A percentile compares a stretch with the other conserved stretches of the same genome.
These are phyloP conservation scores for Penicillium tannophilum DNA, from an alignment of 495 filamentous ascomycete genomes.

Conservation along the genomic window DNA sequence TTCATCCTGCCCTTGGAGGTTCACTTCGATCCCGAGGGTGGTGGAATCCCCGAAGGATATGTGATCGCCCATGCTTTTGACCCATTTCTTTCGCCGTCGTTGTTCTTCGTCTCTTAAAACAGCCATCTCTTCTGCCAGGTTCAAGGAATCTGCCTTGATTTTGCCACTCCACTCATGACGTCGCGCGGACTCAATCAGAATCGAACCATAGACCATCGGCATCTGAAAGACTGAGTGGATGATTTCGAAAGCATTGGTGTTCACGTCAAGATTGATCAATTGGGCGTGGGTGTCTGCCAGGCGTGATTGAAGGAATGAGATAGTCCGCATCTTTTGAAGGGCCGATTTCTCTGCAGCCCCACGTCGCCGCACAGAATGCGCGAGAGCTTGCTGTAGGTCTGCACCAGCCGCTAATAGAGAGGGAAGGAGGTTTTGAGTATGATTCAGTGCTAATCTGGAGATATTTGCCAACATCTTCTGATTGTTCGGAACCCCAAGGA, in stretches of 20 bases:
- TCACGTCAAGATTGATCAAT: conserved; percentile 69
- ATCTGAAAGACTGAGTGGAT: conserved; percentile 75
- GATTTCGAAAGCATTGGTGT: conserved; percentile 72
- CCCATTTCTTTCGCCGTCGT: conserved; percentile 85
- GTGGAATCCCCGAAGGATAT: conserved; percentile 62
- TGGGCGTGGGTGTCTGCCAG: conserved; percentile 69
- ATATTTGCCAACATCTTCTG: conserved; percentile 74
- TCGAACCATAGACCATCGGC: conserved; percentile 85
- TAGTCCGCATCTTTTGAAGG: conserved; percentile 72
- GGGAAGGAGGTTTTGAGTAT: conserved; percentile 87
- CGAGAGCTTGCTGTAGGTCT: conserved; percentile 76
- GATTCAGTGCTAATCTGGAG: conserved; percentile 81
- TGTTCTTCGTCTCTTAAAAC: conserved; percentile 88
- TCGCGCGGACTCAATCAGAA: conserved; percentile 80
- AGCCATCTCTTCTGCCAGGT: conserved; percentile 88
- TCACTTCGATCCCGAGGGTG: conserved; percentile 80
- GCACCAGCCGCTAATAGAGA: conserved; percentile 66
- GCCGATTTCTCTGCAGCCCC: conserved; percentile 60
- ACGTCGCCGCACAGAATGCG: conserved; percentile 65
- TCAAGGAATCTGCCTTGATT: conserved; percentile 78
- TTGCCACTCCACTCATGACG: conserved; percentile 91
- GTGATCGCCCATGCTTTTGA: conserved; percentile 70
- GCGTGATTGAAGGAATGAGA: conserved; percentile 74
- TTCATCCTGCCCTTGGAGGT: conserved; percentile 76
- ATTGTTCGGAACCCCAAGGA: conserved; percentile 66